Percentiles rank a stretch among this genome's conserved stretches.
phyloP scores from a whole-genome alignment of 805 yeast genomes.

The Suhomyces kilbournensis region DNA sequence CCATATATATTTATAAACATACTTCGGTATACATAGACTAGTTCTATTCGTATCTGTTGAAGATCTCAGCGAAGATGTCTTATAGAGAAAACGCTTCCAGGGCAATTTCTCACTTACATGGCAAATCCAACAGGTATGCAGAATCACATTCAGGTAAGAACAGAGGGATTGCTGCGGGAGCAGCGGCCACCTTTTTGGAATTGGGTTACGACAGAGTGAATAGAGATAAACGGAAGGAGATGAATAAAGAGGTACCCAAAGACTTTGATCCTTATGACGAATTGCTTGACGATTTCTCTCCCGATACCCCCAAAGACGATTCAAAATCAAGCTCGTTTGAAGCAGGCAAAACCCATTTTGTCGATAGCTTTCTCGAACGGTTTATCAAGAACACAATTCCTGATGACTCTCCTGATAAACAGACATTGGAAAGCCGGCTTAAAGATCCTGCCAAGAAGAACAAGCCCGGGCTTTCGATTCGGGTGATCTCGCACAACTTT shows the following conservation, averaged over 20 bases:
- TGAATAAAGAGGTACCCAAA: not conserved
- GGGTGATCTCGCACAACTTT: conserved; percentile 55
- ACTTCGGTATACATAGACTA: not conserved
- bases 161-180: conserved; percentile 35
- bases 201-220: conserved; percentile 26
- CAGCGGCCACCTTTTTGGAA: conserved; percentile 34
- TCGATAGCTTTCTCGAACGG: conserved; percentile 56
- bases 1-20: not conserved
- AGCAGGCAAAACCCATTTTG: conserved; percentile 40
- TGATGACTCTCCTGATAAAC: conserved; percentile 45
- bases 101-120: conserved; percentile 19
- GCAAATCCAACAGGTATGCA: conserved; percentile 24
- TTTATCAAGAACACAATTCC: conserved; percentile 50
- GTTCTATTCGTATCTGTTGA: too few relatives aligned
- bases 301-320: not conserved
- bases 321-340: not conserved
- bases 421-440: conserved; percentile 38
- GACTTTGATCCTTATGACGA: not conserved
- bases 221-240: not conserved
- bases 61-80: not conserved
- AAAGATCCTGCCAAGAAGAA: conserved; percentile 43
- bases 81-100: conserved; percentile 5
- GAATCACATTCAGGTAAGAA: conserved; percentile 23
- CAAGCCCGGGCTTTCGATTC: conserved; percentile 55
- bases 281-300: not conserved